Percentiles rank a stretch among this genome's conserved stretches.
These are phyloP conservation scores for Fonsecaea pugnacius DNA, from an alignment of 2,329 filamentous ascomycete species.

Conservation along the genomic window DNA sequence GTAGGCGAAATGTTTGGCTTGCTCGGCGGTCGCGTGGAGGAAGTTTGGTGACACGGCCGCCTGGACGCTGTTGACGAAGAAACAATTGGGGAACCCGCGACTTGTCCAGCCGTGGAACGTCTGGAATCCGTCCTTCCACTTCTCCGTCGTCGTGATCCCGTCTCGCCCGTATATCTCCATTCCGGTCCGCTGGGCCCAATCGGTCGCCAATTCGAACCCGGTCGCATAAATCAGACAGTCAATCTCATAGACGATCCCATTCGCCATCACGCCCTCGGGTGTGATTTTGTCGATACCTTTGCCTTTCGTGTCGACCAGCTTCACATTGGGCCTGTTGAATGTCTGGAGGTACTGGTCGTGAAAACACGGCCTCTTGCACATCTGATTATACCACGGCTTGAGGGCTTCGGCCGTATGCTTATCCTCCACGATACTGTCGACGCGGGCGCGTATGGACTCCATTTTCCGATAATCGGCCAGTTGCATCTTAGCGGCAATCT, in stretches of 20 bases:
- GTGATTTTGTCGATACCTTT: conserved; percentile 57
- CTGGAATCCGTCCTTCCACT: conserved; percentile 35
- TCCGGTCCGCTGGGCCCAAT: conserved; percentile 28
- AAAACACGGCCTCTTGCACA: conserved; percentile 68
- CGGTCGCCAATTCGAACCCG: conserved; percentile 44
- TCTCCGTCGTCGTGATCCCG: conserved; percentile 35
- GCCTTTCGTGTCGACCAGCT: conserved; percentile 64
- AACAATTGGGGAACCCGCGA: conserved; percentile 31
- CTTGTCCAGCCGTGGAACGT: conserved; percentile 32
- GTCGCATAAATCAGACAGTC: conserved; percentile 56
- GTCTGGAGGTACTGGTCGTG: conserved; percentile 62
- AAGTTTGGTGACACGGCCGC: conserved; percentile 32
- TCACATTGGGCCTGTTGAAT: conserved; percentile 65
- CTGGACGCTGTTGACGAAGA: conserved; percentile 30
- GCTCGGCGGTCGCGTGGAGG: conserved; percentile 31
- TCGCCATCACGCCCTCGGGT: conserved; percentile 52
- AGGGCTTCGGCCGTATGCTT: conserved; percentile 56
- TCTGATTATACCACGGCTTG: conserved; percentile 64
- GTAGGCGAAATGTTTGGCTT: conserved; percentile 31
- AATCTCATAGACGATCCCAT: conserved; percentile 54
- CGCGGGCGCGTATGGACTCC: conserved; percentile 46
- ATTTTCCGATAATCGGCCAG: conserved; percentile 33
- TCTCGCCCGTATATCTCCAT: conserved; percentile 40
- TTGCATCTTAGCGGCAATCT: conserved; percentile 24
- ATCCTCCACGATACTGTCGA: conserved; percentile 58